A percentile compares a stretch with the other conserved stretches of the same genome.
Conservation (phyloP, 1,139 yeast genomes). For the Hyphopichia buzzinii region DNA sequence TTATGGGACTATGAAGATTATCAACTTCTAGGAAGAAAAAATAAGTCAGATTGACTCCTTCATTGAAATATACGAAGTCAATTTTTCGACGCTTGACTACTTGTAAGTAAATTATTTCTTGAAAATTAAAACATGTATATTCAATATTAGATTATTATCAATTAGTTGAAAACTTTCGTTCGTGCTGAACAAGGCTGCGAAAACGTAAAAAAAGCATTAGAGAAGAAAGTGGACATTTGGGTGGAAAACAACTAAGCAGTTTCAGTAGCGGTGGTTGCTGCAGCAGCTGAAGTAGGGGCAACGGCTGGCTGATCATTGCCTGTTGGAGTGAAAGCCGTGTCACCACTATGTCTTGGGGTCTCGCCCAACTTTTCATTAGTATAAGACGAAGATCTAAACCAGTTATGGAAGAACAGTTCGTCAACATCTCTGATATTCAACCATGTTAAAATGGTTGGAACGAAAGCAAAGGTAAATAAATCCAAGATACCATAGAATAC, state of each 20-base stretch:
- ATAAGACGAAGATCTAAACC: constrained; percentile 4
- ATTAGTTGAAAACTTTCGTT: no score
- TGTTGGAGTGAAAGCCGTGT: constrained; percentile 28
- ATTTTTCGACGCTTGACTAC: no score
- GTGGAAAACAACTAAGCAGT: constrained; percentile 4
- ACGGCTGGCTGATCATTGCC: constrained; percentile 6
- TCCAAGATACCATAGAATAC: constrained; percentile 65
- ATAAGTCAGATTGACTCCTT: constrained; percentile 2
- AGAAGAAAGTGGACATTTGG: no score
- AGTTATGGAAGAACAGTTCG: constrained; percentile 27
- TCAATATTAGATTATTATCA: no score
- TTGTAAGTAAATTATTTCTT: no score
- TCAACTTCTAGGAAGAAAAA: constrained; percentile 41
- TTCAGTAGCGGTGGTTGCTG: constrained; percentile 2
- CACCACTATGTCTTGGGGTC: constrained; percentile 38
- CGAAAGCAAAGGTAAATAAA: constrained; percentile 39
- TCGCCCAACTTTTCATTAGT: constrained; percentile 22
- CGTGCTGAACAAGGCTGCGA: no score
- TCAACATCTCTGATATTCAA: constrained; percentile 26
- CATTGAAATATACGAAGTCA: not conserved
- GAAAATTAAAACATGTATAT: no score
- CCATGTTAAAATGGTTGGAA: constrained; percentile 41
- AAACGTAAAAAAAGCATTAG: no score
- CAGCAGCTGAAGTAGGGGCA: not conserved
- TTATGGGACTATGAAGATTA: constrained; percentile 59